These are phyloP conservation scores for Diplodia intermedia DNA, from an alignment of 2,329 filamentous ascomycete genomes.

Conservation along the genomic window DNA sequence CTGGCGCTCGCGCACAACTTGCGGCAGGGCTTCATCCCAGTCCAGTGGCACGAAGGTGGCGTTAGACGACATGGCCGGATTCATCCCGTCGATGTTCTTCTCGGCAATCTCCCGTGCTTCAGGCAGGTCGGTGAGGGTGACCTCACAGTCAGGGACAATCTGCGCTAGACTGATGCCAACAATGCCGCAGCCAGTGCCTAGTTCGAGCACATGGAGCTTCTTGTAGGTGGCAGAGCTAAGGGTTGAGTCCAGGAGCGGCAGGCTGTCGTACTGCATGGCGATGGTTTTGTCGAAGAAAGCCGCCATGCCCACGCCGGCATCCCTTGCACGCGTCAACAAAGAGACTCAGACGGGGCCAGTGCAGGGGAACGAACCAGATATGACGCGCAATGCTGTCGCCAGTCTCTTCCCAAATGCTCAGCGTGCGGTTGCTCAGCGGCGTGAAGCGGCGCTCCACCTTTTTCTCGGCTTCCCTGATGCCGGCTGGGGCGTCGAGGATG, in stretches of 20 bases:
- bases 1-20: slow-evolving; percentile 44
- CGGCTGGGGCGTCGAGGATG: slow-evolving; percentile 49
- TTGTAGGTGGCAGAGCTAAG: slow-evolving; percentile 49
- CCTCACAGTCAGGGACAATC: slow-evolving; percentile 58
- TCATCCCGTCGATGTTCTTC: slow-evolving; percentile 60
- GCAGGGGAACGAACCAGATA: slow-evolving; percentile 64
- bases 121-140: slow-evolving; percentile 69
- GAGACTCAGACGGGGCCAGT: background rate
- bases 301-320: slow-evolving; percentile 65
- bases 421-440: slow-evolving; percentile 47
- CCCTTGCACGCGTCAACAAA: slow-evolving; percentile 48
- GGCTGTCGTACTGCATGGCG: slow-evolving; percentile 37
- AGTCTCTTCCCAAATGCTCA: slow-evolving; percentile 71
- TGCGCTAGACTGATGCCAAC: slow-evolving; percentile 68
- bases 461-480: slow-evolving; percentile 54
- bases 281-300: slow-evolving; percentile 58
- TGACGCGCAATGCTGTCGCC: slow-evolving; percentile 76
- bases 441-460: slow-evolving; percentile 63
- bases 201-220: slow-evolving; percentile 63
- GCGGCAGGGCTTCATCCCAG: slow-evolving; percentile 65
- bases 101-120: slow-evolving; percentile 68
- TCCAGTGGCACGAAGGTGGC: slow-evolving; percentile 63
- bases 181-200: slow-evolving; percentile 73
- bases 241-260: slow-evolving; percentile 45
- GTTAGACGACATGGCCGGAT: slow-evolving; percentile 51